These are phyloP conservation scores for Fusarium chaquense DNA, from an alignment of 2,329 filamentous ascomycete species.

Conservation along the genomic window DNA sequence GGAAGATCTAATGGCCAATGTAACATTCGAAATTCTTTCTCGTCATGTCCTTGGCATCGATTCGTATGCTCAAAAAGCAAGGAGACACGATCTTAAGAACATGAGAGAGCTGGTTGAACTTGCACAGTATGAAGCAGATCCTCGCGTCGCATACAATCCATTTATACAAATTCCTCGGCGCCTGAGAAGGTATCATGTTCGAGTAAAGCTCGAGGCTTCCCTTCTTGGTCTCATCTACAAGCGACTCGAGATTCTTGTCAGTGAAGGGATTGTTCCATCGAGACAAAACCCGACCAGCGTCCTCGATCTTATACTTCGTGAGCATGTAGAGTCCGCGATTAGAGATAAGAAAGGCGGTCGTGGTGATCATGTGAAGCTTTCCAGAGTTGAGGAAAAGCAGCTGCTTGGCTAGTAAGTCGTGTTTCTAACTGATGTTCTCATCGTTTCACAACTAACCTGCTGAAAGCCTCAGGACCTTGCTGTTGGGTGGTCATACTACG, in stretches of 20 bases:
- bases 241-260: neutral
- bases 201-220: neutral
- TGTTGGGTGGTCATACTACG: slow-evolving; percentile 30
- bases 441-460: neutral
- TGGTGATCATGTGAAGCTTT: accelerated
- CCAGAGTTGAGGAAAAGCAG: neutral
- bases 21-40: slow-evolving; percentile 7
- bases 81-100: slow-evolving; percentile 15
- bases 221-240: neutral
- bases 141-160: slow-evolving; percentile 14
- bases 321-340: neutral
- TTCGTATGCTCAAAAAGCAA: slow-evolving; percentile 8
- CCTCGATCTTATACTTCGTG: slow-evolving; percentile 27
- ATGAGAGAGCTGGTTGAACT: slow-evolving; percentile 15
- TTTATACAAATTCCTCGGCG: slow-evolving; percentile 8
- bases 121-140: neutral
- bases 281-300: slow-evolving; percentile 22
- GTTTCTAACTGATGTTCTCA: accelerated
- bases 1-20: slow-evolving; percentile 6
- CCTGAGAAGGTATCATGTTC: slow-evolving; percentile 9
- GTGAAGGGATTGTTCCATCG: slow-evolving; percentile 1
- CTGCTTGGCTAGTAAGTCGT: slow-evolving; percentile 12
- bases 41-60: neutral
- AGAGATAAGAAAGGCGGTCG: neutral
- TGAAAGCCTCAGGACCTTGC: slow-evolving; percentile 14